Evolutionary conservation across 1,139 yeast species (phyloP).

Genomic region (Pichia sp.): DNA sequence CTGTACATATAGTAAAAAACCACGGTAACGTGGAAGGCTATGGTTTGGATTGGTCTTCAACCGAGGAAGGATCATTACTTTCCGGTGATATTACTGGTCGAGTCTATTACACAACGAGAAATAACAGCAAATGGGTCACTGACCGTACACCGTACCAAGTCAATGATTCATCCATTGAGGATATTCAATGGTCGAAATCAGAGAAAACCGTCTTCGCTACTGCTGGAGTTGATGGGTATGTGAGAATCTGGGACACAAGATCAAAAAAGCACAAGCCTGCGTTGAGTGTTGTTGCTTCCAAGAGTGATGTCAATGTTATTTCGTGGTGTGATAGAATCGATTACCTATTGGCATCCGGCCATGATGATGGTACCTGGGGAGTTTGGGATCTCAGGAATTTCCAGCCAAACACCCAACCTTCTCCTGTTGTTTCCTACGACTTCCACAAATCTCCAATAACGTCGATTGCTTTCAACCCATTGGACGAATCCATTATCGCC

Average conservation of each 20-base stretch:
- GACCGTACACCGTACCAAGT: constrained; percentile 76
- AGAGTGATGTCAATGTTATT: constrained; percentile 86
- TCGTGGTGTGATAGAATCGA: constrained; percentile 91
- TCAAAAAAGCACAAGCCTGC: constrained; percentile 91
- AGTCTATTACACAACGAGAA: constrained; percentile 71
- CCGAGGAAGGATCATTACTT: constrained; percentile 74
- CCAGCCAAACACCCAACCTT: constrained; percentile 45
- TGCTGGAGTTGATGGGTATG: constrained; percentile 86
- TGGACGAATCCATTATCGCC: constrained; percentile 92
- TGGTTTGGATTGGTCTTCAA: constrained; percentile 95
- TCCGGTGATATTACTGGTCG: constrained; percentile 90
- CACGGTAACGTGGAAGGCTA: constrained; percentile 98
- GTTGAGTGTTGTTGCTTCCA: constrained; percentile 76
- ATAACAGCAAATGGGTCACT: constrained; percentile 78
- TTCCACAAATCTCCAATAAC: constrained; percentile 95
- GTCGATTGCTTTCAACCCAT: constrained; percentile 88
- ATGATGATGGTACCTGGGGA: constrained; percentile 96
- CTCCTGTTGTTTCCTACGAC: constrained; percentile 84
- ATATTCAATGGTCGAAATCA: constrained; percentile 92
- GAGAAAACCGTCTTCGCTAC: constrained; percentile 93
- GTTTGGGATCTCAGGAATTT: constrained; percentile 96
- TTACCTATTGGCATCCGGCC: constrained; percentile 89
- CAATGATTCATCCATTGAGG: constrained; percentile 80
- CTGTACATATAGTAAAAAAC: constrained; percentile 74
- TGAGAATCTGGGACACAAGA: constrained; percentile 95